Base-by-base conservation (phyloP, 352 stramenopile genomes). In the Phytophthora colocasiae region DNA sequence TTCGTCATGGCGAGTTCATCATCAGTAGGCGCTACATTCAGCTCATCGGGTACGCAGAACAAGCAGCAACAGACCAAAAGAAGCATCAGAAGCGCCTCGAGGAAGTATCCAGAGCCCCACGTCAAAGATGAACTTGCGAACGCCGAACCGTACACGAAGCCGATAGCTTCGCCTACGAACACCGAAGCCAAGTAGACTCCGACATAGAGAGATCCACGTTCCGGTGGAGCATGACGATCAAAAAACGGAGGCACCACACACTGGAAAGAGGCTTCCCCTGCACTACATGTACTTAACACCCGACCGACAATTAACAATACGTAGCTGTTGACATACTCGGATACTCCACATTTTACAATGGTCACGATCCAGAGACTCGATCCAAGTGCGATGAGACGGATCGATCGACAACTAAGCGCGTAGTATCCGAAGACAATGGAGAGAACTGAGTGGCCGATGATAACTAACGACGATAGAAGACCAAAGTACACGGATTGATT, bases 221-320 rank as follows among this genome's bases (percentile, higher is more conserved):
- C 49, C 19, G 72, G 51, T 3, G 78, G 77, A 2, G 81, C 90
- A 46, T 90, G 80, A 41, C 36, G 36, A 59, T 96, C 82, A 61
- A 98, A 96, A 61, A 97, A 91, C 6, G 92, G 88, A 22, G 85
- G 83, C 10, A 90, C 87, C 11, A 96, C 79, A 22, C 88, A 87
- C 40, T 96, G 83, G 74, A 96, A 93, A 2, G 85, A 83, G 26
- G 93, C 89, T 57, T 98, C 91, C 6, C 80, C 77, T 22, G 90
- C 76, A 34, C 91, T 90, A 26, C n/a, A n/a, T n/a, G n/a, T n/a
- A n/a, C 71, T 89, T 24, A 97, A 72, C 53, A 96, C 77, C 15
- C 92, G 67, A 38, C 75, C 83, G 15, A 94, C 58, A 29, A 96
- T 69, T 12, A 97, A 65, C 26, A 96, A 56, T 9, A 63, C 73